Evolutionary conservation across 441 rosid genomes (phyloP), one percentile per base, ranked within the genome.

Genomic region (Gossypium schwendimanii): DNA sequence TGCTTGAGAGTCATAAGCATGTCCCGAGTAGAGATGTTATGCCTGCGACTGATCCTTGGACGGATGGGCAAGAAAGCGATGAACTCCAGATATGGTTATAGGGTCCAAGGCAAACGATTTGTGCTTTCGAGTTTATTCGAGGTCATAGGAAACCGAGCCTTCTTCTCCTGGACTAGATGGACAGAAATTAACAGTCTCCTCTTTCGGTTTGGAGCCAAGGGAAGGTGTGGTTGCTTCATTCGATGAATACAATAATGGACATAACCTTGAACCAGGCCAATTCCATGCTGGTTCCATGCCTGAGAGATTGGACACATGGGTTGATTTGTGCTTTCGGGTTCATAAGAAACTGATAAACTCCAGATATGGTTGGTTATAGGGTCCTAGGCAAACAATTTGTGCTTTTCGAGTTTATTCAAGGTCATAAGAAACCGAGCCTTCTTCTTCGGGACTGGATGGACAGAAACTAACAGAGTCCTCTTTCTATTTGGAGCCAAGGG

Each of bases 321-420:
- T 88, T 94, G 69, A 87, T 94, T 24, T 92, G 94, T 60, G 98
- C 96, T 75, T 94, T 54, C 81, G 84, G 76, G 79, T 84, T 44
- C 83, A 73, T 18, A 89, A 60, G 73, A 86, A 80, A 71, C 75
- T 83, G 33, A 1, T 28, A 14, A 72, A 62, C 70, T 17, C 87
- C 9, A 85, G 80, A 69, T 62, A 73, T 67, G 62, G 75, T 33
- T 33, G 39, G 8, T 65, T 55, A 86, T 12, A 87, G 67, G 74
- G 61, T 57, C 39, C 39, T 33, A 33, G 39, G 39, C 39, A 33
- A 33, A 33, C 1, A 6, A 5, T 33, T 33, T 33, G 39, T 33
- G 39, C 39, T 33, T 33, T 33, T 33, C 8, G 39, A 33, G 39
- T 33, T 33, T 33, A 33, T 33, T 1, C 39, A 1, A 6, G 39